Base-by-base conservation (phyloP, 768 basidiomycete genomes). In the Kwoniella mangroviensis region DNA sequence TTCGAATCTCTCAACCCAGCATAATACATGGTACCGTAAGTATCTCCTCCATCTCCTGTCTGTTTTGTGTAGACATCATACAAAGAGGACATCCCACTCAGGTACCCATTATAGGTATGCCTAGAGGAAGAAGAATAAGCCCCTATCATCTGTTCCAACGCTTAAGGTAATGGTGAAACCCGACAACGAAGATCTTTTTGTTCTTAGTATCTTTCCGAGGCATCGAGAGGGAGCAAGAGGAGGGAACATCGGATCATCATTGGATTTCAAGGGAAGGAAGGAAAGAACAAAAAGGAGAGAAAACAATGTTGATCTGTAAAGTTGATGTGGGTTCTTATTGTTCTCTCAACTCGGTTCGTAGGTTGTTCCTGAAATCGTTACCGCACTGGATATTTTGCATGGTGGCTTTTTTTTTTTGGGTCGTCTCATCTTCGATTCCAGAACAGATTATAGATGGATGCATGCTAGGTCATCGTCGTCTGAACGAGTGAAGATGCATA, bases 221-320 rank as follows among this genome's bases (percentile, higher is more conserved):
- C 55, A 13, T 13, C 21, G 13, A 56, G 19, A 49, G 15, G 6
- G 45, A 49, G 19, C 11, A 49, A 49, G 45, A 49, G 45, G 15
- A 49, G 12, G 19, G 3, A 13, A 49, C 15, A 49, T 49, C 34
- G 34, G 34, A 34, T 0, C 34, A 34, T 34, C 34, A 34, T 34
- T 34, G 6, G 34, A 34, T 34, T 34, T 4, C 34, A 40, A 17
- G 24, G 28, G 41, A 4, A 42, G 21, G 42, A 43, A 28, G 28
- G 13, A 9, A 62, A 62, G n/a, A 62, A 40, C 60, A 62, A 62
- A 62, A 62, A 22, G 41, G 45, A 43, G 21, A 13, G 24, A 34
- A n/a, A 57, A 57, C 21, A 57, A 26, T 55, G 53, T 55, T 55
- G 53, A 26, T 55, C 17, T 0, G 0, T 1, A 26, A 34, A 7